These are phyloP conservation scores for Clonostachys rosea DNA, from an alignment of 2,329 filamentous ascomycete species.

Conservation along the genomic window DNA sequence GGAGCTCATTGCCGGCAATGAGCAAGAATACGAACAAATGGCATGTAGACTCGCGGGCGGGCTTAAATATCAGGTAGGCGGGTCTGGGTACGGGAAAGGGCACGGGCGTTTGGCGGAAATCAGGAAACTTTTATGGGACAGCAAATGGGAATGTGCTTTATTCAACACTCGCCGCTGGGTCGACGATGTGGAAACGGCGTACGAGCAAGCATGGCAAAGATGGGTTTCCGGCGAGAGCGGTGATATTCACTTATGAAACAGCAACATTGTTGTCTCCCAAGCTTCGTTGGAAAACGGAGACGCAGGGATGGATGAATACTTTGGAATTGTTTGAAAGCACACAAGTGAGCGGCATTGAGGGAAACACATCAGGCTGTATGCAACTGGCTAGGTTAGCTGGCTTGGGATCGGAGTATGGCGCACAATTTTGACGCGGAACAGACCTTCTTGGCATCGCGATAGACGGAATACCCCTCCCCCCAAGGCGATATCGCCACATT, in stretches of 20 bases:
- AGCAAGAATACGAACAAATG: conserved; percentile 79
- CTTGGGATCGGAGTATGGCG: no score
- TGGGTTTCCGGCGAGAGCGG: conserved; percentile 87
- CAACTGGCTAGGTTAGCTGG: no score
- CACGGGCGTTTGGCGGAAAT: conserved; percentile 72
- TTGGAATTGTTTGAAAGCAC: background rate
- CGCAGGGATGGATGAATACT: background rate
- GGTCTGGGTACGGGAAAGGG: conserved; percentile 44
- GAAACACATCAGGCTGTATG: no score
- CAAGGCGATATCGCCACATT: no score
- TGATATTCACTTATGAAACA: conserved; percentile 73
- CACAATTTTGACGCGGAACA: no score
- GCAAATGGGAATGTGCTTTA: conserved; percentile 78
- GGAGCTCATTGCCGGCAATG: conserved; percentile 74
- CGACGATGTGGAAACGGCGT: conserved; percentile 79
- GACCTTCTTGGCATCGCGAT: no score
- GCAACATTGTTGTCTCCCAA: no score
- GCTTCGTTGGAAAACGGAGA: background rate
- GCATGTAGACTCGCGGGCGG: conserved; percentile 64
- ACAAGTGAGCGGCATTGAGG: no score
- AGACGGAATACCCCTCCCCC: no score
- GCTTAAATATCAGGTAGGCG: conserved; percentile 50
- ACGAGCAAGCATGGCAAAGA: conserved; percentile 79
- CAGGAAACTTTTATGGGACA: conserved; percentile 75
- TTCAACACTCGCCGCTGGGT: conserved; percentile 95